A percentile compares a stretch with the other conserved stretches of the same genome.
These are phyloP conservation scores for Serendipita vermifera DNA, from an alignment of 768 basidiomycete genomes.

Conservation along the genomic window DNA sequence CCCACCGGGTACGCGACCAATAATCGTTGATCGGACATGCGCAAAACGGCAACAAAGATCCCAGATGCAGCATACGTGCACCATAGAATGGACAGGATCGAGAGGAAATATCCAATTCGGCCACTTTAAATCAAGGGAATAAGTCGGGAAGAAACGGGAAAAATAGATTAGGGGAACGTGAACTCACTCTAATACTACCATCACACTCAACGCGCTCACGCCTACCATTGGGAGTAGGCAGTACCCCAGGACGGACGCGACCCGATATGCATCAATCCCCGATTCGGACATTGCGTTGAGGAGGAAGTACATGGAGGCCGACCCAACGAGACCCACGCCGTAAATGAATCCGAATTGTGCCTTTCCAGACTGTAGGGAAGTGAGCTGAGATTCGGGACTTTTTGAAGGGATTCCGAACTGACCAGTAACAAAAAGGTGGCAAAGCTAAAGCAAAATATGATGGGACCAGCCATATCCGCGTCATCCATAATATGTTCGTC, in stretches of 20 bases:
- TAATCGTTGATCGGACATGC: constrained; percentile 89
- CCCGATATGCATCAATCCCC: constrained; percentile 90
- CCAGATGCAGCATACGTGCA: constrained; percentile 93
- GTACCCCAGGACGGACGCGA: constrained; percentile 90
- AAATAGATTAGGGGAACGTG: constrained; percentile 6
- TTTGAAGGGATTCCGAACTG: constrained; percentile 24
- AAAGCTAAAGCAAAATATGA: constrained; percentile 91
- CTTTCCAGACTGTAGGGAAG: constrained; percentile 69
- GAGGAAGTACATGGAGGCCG: constrained; percentile 80
- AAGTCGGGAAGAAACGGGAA: constrained; percentile 8
- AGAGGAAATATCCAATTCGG: constrained; percentile 72
- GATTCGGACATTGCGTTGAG: constrained; percentile 94
- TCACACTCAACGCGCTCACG: constrained; percentile 76
- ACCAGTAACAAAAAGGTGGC: constrained; percentile 86
- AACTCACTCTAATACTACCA: constrained; percentile 76
- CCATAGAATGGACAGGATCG: constrained; percentile 78
- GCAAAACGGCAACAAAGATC: constrained; percentile 88
- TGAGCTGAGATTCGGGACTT: neutral
- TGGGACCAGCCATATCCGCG: constrained; percentile 91
- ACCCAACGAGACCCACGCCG: constrained; percentile 92
- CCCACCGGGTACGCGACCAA: constrained; percentile 96
- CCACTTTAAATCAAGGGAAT: constrained; percentile 39
- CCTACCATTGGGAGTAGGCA: constrained; percentile 95
- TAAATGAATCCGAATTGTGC: constrained; percentile 99
- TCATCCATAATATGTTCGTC: constrained; percentile 98